A percentile compares a stretch with the other conserved stretches of the same genome.
Conservation (phyloP, 805 yeast genomes). For the Metschnikowia shivogae region DNA sequence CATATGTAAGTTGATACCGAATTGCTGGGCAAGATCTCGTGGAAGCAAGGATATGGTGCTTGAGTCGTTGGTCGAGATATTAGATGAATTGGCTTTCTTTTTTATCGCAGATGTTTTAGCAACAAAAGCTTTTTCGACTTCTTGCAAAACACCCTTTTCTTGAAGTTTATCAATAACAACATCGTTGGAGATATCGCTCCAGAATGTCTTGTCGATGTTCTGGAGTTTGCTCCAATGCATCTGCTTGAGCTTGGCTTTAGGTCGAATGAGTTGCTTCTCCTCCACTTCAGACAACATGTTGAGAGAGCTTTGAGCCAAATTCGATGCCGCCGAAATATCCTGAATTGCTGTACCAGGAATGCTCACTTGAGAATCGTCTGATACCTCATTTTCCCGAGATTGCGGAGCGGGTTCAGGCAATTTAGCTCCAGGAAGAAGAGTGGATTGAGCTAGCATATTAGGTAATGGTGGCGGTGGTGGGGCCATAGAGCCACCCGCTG, state of each 20-base stretch:
- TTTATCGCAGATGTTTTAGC: constrained; percentile 58
- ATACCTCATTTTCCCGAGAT: neutral
- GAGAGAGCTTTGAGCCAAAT: neutral
- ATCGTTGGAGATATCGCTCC: constrained; percentile 66
- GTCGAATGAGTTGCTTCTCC: constrained; percentile 34
- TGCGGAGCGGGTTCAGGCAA: neutral
- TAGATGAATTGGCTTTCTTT: constrained; percentile 38
- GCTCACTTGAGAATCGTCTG: neutral
- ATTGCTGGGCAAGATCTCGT: constrained; percentile 75
- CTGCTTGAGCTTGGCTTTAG: constrained; percentile 79
- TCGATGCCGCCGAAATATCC: neutral
- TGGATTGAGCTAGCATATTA: neutral
- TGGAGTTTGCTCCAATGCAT: constrained; percentile 96
- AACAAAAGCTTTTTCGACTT: constrained; percentile 82
- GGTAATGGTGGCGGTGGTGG: constrained; percentile 22
- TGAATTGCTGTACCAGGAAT: neutral
- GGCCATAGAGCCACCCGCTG: constrained; percentile 5
- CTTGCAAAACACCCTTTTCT: constrained; percentile 75
- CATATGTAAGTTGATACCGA: constrained; percentile 71
- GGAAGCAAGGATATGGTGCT: constrained; percentile 52
- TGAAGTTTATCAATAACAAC: constrained; percentile 58
- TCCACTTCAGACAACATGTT: neutral
- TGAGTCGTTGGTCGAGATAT: constrained; percentile 28
- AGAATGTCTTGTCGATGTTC: constrained; percentile 76
- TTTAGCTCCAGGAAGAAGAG: neutral